A percentile compares a stretch with the other conserved stretches of the same genome.
phyloP scores from a whole-genome alignment of 2,329 filamentous ascomycete species.

The Plectosphaerella plurivora region DNA sequence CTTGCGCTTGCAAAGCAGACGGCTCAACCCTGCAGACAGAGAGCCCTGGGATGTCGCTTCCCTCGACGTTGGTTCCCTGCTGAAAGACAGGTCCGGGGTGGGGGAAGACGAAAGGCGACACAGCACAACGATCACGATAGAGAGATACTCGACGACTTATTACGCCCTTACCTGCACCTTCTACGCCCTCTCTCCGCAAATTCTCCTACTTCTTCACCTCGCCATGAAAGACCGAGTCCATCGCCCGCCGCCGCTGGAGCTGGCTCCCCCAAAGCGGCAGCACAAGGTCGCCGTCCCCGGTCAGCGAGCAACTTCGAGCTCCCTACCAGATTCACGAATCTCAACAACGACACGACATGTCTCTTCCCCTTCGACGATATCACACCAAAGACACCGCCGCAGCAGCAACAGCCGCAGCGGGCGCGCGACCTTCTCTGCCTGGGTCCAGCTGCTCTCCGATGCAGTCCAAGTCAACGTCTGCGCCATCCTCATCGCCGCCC shows the following conservation, averaged over 20 bases:
- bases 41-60: too few relatives aligned
- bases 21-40: too few relatives aligned
- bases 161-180: too few relatives aligned
- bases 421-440: neutral
- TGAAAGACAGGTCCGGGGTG: too few relatives aligned
- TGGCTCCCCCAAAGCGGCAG: constrained; percentile 16
- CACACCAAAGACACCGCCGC: constrained; percentile 6
- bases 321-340: neutral
- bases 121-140: too few relatives aligned
- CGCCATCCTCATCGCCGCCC: constrained; percentile 23
- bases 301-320: neutral
- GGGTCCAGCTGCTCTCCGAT: constrained; percentile 22
- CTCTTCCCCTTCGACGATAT: constrained; percentile 4
- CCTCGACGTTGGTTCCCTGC: too few relatives aligned
- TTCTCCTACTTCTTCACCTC: neutral
- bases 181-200: neutral
- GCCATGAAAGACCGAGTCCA: constrained; percentile 22
- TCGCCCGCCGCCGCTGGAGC: constrained; percentile 26
- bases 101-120: too few relatives aligned
- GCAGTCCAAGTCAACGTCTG: constrained; percentile 24
- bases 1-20: too few relatives aligned
- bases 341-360: too few relatives aligned
- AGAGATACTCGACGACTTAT: too few relatives aligned
- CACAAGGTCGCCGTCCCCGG: neutral
- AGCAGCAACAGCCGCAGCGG: neutral